phyloP scores from a whole-genome alignment of 768 basidiomycete genomes.

The Galerina marginata region DNA sequence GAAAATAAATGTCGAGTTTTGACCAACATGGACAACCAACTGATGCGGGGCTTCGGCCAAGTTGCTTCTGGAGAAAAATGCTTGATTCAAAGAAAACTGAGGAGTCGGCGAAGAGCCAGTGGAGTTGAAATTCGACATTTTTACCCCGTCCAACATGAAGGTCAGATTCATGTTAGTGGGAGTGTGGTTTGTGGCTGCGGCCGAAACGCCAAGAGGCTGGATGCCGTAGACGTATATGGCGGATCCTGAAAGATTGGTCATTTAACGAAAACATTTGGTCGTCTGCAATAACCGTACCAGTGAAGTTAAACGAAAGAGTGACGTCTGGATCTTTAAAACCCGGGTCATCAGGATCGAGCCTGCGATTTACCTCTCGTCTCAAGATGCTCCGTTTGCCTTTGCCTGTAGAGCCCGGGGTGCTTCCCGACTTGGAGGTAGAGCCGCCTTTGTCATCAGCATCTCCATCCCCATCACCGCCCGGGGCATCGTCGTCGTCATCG shows the following conservation, averaged over 20 bases:
- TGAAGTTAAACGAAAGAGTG: slow-evolving; percentile 48
- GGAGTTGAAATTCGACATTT: slow-evolving; percentile 34
- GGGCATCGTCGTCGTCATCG: slow-evolving; percentile 9
- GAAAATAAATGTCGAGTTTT: slow-evolving; percentile 52
- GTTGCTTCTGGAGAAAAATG: slow-evolving; percentile 41
- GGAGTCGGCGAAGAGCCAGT: slow-evolving; percentile 28
- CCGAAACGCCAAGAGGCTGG: slow-evolving; percentile 33
- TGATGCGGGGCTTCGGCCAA: slow-evolving; percentile 46
- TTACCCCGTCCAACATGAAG: slow-evolving; percentile 46
- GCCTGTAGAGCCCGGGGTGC: slow-evolving; percentile 2
- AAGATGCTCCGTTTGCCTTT: slow-evolving; percentile 1
- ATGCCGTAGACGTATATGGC: slow-evolving; percentile 54
- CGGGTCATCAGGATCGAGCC: slow-evolving; percentile 34
- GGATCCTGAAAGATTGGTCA: slow-evolving; percentile 40
- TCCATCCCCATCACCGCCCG: slow-evolving; percentile 12
- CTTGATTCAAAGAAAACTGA: slow-evolving; percentile 36
- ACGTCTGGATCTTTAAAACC: slow-evolving; percentile 36
- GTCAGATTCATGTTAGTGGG: slow-evolving; percentile 49
- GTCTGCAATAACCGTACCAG: slow-evolving; percentile 33
- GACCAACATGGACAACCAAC: slow-evolving; percentile 47
- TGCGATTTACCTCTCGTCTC: slow-evolving; percentile 5
- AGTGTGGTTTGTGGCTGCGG: slow-evolving; percentile 22
- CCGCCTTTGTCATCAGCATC: slow-evolving; percentile 8
- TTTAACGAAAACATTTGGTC: background rate
- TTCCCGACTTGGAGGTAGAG: background rate